A percentile compares a stretch with the other conserved stretches of the same genome.
Conservation (phyloP, 352 stramenopile species). For the Pythium oligandrum region DNA sequence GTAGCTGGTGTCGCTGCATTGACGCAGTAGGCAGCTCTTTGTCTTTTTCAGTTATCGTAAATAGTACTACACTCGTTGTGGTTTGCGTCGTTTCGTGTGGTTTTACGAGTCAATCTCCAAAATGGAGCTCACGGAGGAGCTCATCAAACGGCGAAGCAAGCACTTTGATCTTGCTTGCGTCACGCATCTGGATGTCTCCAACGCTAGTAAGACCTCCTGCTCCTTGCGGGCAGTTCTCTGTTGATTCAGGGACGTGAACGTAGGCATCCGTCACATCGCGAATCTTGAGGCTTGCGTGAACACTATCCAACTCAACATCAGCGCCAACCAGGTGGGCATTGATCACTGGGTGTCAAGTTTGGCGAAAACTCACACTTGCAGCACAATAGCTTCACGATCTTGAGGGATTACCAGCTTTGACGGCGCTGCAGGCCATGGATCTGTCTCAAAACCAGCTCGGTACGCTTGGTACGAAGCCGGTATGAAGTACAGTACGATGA, state of each 20-base stretch:
- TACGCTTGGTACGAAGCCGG: slow-evolving; percentile 28
- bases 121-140: slow-evolving; percentile 60
- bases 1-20: too few relatives aligned
- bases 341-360: too few relatives aligned
- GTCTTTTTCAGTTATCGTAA: too few relatives aligned
- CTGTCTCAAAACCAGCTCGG: slow-evolving; percentile 42
- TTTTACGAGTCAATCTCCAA: too few relatives aligned
- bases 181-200: slow-evolving; percentile 56
- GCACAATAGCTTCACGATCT: slow-evolving; percentile 33
- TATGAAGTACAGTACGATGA: too few relatives aligned
- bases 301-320: slow-evolving; percentile 52
- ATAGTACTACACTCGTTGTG: too few relatives aligned
- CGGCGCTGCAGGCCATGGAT: slow-evolving; percentile 37
- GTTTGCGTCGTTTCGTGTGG: too few relatives aligned
- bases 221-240: not conserved
- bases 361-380: too few relatives aligned
- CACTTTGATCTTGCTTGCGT: slow-evolving; percentile 74
- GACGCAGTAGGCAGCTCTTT: too few relatives aligned
- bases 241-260: not conserved
- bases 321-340: slow-evolving; percentile 37
- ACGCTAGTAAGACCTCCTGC: slow-evolving; percentile 17
- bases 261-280: slow-evolving; percentile 27
- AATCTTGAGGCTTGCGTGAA: slow-evolving; percentile 45
- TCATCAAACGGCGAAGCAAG: slow-evolving; percentile 69
- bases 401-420: slow-evolving; percentile 38